Conservation (phyloP, 768 basidiomycete genomes). For the Mycena venus region DNA sequence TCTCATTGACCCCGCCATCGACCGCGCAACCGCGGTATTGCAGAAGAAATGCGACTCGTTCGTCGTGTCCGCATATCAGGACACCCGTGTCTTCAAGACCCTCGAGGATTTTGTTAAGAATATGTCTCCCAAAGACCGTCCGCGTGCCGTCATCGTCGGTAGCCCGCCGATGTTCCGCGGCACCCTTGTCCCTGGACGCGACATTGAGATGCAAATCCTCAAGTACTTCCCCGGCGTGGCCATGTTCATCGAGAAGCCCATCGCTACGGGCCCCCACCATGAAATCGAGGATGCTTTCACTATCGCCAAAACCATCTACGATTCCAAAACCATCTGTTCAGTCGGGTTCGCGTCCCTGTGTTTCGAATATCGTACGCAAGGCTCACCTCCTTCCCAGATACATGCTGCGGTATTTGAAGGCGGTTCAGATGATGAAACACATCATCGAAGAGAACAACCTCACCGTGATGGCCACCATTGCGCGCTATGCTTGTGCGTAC, state of each 20-base stretch:
- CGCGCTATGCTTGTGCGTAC: slow-evolving; percentile 93
- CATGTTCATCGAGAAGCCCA: slow-evolving; percentile 94
- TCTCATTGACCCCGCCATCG: slow-evolving; percentile 90
- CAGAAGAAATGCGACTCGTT: slow-evolving; percentile 93
- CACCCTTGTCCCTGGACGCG: slow-evolving; percentile 77
- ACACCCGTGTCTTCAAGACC: slow-evolving; percentile 87
- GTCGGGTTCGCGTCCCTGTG: slow-evolving; percentile 73
- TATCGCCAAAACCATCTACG: slow-evolving; percentile 79
- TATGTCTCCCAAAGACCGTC: slow-evolving; percentile 73
- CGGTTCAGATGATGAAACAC: slow-evolving; percentile 96
- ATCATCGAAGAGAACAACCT: slow-evolving; percentile 95
- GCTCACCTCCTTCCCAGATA: slow-evolving; percentile 61
- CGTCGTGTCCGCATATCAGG: slow-evolving; percentile 92
- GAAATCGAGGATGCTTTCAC: slow-evolving; percentile 79
- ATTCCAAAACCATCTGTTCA: slow-evolving; percentile 84
- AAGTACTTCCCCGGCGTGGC: slow-evolving; percentile 90
- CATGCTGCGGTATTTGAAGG: slow-evolving; percentile 94
- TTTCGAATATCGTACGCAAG: not conserved
- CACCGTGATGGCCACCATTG: slow-evolving; percentile 95
- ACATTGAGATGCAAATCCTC: slow-evolving; percentile 90
- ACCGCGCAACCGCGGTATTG: slow-evolving; percentile 84
- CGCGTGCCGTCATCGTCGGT: slow-evolving; percentile 89
- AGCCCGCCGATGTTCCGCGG: slow-evolving; percentile 96
- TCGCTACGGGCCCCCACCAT: slow-evolving; percentile 81
- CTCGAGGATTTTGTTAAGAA: slow-evolving; percentile 88